Base-by-base conservation (phyloP, 345 rosid genomes). In the Salix caprea region DNA sequence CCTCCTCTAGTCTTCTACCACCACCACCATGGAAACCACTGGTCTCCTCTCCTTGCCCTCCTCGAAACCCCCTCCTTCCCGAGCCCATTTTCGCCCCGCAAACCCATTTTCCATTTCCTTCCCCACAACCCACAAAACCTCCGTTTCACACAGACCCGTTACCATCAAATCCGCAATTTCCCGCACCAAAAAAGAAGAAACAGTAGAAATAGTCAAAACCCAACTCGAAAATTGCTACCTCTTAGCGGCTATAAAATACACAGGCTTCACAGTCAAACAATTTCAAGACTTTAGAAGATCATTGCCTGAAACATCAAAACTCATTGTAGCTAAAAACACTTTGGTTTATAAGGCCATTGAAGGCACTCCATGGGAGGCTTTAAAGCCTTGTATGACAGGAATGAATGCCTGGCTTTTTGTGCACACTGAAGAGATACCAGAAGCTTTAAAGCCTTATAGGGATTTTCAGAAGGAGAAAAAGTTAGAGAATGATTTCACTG, bases 361-460 rank as follows among this genome's bases (percentile, higher is more conserved):
- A 73, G 98, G 97, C 14, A 96, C 99, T 12, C 85, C 81, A 5
- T 93, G 94, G 93, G 94, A 90, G 75, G 92, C 86, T 56, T 82
- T 96, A 44, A 86, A 90, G 84, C 96, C 99, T 5, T 95, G 98
- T 77, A 95, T 95, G 99, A 92, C 79, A 68, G 99, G 99, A 12
- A 96, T 93, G 99, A 93, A 93, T 54, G 98, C 89, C 37, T 96
- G 97, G 96, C 90, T 93, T 32, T 96, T 96, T 62, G 98, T 93
- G 11, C 99, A 92, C 72, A 85, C 79, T 10, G 99, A 96, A 77
- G 99, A 93, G 77, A 91, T 96, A 50, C 98, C 97, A 1, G 88
- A 88, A 19, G 91, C 97, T 1, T 77, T 96, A 42, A 92, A 90
- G 80, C 99, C 99, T 2, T 96, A 89, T 81, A 82, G 97, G 84